Conservation (phyloP, 1,284 basidiomycete genomes). For the Malassezia cuniculi region DNA sequence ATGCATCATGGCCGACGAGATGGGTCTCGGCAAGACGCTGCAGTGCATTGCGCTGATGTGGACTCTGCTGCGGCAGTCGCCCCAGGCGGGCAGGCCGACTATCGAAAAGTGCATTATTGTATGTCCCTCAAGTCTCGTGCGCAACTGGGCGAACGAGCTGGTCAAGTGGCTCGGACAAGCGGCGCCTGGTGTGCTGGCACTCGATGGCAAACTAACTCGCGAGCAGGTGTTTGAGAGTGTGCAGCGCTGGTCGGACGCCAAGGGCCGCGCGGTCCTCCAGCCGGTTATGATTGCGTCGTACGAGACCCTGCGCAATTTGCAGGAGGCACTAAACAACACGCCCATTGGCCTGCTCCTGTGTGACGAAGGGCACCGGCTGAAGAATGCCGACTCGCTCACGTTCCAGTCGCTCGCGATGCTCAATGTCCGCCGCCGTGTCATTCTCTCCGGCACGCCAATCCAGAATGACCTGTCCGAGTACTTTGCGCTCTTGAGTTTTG, state of each 20-base stretch:
- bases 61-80: slow-evolving; percentile 94
- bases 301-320: slow-evolving; percentile 61
- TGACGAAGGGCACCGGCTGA: slow-evolving; percentile 92
- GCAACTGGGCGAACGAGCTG: slow-evolving; percentile 97
- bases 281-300: slow-evolving; percentile 96
- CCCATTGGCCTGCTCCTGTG: slow-evolving; percentile 81
- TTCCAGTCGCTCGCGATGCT: slow-evolving; percentile 74
- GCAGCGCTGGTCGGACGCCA: slow-evolving; percentile 36
- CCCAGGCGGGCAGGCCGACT: slow-evolving; percentile 66
- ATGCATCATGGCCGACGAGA: slow-evolving; percentile 99
- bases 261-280: slow-evolving; percentile 33
- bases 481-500: slow-evolving; percentile 91
- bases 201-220: slow-evolving; percentile 40
- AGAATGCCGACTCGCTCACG: slow-evolving; percentile 66
- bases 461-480: slow-evolving; percentile 90
- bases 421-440: slow-evolving; percentile 84
- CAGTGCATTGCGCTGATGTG: slow-evolving; percentile 93
- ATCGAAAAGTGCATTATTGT: slow-evolving; percentile 98
- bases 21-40: slow-evolving; percentile 78
- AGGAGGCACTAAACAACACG: slow-evolving; percentile 36
- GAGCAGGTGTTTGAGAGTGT: slow-evolving; percentile 40
- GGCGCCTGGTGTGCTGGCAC: slow-evolving; percentile 35
- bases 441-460: slow-evolving; percentile 90
- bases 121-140: slow-evolving; percentile 89
- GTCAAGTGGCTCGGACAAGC: slow-evolving; percentile 39